These are phyloP conservation scores for Venturia asperata DNA, from an alignment of 2,329 filamentous ascomycete species.

Conservation along the genomic window DNA sequence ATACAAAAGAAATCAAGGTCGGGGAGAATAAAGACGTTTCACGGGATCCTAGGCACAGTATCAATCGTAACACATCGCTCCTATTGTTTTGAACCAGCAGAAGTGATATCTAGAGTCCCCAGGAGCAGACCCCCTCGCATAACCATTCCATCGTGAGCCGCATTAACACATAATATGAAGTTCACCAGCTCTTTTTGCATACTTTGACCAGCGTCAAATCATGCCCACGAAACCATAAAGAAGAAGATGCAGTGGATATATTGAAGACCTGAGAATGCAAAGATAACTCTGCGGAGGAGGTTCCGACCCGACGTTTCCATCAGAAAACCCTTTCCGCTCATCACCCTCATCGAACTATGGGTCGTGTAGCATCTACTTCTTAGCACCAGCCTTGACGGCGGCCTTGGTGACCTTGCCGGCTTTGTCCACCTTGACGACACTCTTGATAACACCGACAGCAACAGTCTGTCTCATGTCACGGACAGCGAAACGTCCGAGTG, in stretches of 20 bases:
- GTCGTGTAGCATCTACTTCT: constrained; percentile 19
- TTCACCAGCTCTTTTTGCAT: constrained; percentile 4
- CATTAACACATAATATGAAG: constrained; percentile 11
- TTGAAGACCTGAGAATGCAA: constrained; percentile 18
- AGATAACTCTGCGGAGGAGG: constrained; percentile 11
- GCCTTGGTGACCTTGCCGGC: constrained; percentile 47
- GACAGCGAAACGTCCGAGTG: constrained; percentile 99
- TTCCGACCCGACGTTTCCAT: constrained; percentile 7
- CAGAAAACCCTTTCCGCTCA: neutral
- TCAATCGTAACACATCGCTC: constrained; percentile 13
- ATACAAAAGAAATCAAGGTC: neutral
- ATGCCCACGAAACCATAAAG: constrained; percentile 2
- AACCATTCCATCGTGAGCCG: constrained; percentile 13
- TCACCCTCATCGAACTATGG: constrained; percentile 14
- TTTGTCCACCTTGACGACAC: constrained; percentile 58
- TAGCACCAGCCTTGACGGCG: constrained; percentile 29
- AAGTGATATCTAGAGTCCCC: constrained; percentile 15
- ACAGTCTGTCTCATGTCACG: constrained; percentile 88
- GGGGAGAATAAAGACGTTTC: neutral
- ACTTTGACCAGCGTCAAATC: neutral
- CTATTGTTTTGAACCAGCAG: constrained; percentile 15
- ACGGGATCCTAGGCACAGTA: neutral
- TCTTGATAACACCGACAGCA: constrained; percentile 93
- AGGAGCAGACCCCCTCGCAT: constrained; percentile 14
- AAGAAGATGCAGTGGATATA: constrained; percentile 14